Base-by-base conservation (phyloP, 371 early-diverging fungal species). In the Coemansia sp. region DNA sequence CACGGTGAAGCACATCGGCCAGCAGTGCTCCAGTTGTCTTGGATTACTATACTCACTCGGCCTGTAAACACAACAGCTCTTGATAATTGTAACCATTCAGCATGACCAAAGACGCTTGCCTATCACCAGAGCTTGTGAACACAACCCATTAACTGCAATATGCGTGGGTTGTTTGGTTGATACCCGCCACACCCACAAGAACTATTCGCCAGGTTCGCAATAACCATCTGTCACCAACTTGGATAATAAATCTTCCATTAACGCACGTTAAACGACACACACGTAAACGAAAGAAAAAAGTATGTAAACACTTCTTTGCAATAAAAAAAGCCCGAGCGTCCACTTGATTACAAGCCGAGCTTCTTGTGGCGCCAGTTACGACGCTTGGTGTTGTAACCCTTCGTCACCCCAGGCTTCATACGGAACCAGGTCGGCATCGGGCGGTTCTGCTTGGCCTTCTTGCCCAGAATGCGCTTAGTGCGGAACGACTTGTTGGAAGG, bases 331-430 rank as follows among this genome's bases (percentile, higher is more conserved):
- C 18, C 4, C 14, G 33, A 51, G 9, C 16, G 14, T 24, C 40
- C 18, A 10, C 29, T 5, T 36, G 24, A 24, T 64, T 64, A 72
- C 53, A 95, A 80, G 86, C 91, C 90, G 80, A 95, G 85, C 94
- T 98, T 97, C 84, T 95, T 97, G 81, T 94, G 92, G 82, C 97
- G 89, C 98, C 98, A 98, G 94, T 97, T 89, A 74, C 97, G 92
- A 72, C 98, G 91, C 93, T 98, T 98, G 77, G 94, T 87, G 87
- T 96, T 98, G 92, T 96, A 98, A 75, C 91, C 83, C 83, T 95
- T 95, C 82, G 86, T 95, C 89, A 89, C 93, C 80, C 94, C 95
- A 66, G 96, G 88, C 82, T 94, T 88, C 81, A 95, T 82, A 81
- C 96, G 92, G 89, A 94, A 91, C 97, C 97, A 98, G 83, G 92